Base-by-base conservation (phyloP, 2,329 filamentous ascomycete species). In the Conoideocrella luteorostrata region DNA sequence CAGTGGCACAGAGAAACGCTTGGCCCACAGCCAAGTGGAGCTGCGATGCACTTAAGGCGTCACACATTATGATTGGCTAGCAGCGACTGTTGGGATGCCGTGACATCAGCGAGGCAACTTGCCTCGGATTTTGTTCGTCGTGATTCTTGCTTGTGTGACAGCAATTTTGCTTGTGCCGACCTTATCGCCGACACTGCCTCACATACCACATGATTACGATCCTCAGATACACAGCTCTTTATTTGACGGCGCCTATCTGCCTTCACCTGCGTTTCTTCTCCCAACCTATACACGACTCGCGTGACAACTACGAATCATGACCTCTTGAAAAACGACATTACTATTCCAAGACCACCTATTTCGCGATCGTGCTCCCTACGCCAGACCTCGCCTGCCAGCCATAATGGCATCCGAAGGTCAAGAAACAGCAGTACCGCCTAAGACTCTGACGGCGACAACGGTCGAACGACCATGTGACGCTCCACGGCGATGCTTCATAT, bases 401-500 rank as follows among this genome's bases (percentile, higher is more conserved):
- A 36, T 20, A 18, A 48, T 45, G 46, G 28, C 43, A 10, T 21
- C 30, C 34, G 35, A 39, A 28, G 44, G 37, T 3, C 21, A 38
- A 12, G 39, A 30, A 7, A 32, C 50, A 23, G 32, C 37, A 29
- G 45, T 50, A 12, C 35, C 48, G 10, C 43, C 52, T 20, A 48
- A 51, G 10, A 45, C 44, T 41, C 23, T 51, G 30, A 46, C 50
- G 17, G 43, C 50, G 34, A 50, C 47, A 30, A 20, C 39, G 15
- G 39, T 45, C 13, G 47, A 49, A n/a, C 48, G 47, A 40, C 44
- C 49, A 5, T 44, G 48, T 34, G 56, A 65, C 30, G 47, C 55
- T 4, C 60, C 58, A 15, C 66, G 67, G 39, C 70, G 68, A 56
- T 84, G 80, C 68, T 84, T 80, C 64, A 79, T 84, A 55, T 84